Percentiles rank a stretch among this genome's conserved stretches.
phyloP scores from a whole-genome alignment of 2,329 filamentous ascomycete species.

The Myrmaecium sp. region DNA sequence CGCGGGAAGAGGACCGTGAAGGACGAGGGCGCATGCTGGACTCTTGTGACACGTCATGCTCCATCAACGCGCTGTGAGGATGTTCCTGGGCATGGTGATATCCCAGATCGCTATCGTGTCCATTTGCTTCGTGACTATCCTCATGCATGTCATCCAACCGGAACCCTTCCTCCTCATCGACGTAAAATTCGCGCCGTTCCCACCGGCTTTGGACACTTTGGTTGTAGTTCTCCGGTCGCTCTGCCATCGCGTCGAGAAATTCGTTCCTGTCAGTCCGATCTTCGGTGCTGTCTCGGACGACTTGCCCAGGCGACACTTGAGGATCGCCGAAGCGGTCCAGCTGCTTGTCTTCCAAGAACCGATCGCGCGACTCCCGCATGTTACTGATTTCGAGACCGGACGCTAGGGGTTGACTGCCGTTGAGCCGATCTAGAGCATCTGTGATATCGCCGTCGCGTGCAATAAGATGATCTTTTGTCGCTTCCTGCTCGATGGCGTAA shows the following conservation, averaged over 20 bases:
- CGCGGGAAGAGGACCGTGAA: constrained; percentile 63
- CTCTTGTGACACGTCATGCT: too few species aligned
- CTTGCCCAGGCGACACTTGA: too few species aligned
- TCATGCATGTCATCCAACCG: neutral
- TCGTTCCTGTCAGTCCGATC: constrained; percentile 10
- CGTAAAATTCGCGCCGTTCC: constrained; percentile 62
- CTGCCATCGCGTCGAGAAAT: constrained; percentile 26
- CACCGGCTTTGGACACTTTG: constrained; percentile 47
- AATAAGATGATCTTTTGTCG: constrained; percentile 67
- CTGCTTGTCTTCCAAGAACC: constrained; percentile 14
- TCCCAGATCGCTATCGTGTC: neutral
- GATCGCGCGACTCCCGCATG: constrained; percentile 13
- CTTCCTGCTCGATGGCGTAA: constrained; percentile 77
- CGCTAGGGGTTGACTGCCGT: constrained; percentile 28
- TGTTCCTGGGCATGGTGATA: constrained; percentile 1
- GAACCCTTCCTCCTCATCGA: constrained; percentile 70
- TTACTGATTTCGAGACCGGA: constrained; percentile 24
- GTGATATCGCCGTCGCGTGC: constrained; percentile 58
- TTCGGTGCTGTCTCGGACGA: constrained; percentile 10
- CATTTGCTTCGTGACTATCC: neutral
- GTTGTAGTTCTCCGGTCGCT: constrained; percentile 5
- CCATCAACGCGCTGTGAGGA: neutral
- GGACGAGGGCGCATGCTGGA: constrained; percentile 1
- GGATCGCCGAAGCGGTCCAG: constrained; percentile 15
- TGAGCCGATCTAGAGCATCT: constrained; percentile 21